A percentile compares a stretch with the other conserved stretches of the same genome.
Conservation (phyloP, 148 eudicot species). For the Rhododendron kiyosumense region DNA sequence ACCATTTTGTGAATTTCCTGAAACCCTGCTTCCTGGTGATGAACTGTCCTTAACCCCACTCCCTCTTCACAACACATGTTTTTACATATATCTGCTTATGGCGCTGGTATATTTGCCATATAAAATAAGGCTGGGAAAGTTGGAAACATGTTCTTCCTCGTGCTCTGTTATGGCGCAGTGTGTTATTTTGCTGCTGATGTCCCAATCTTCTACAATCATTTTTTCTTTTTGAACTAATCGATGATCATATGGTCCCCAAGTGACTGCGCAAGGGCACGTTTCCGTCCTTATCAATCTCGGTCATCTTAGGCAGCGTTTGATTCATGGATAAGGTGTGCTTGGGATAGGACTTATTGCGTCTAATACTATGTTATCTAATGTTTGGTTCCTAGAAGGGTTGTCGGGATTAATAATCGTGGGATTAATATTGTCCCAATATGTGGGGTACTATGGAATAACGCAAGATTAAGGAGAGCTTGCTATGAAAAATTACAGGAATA, state of each 20-base stretch:
- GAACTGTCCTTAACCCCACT: conserved; percentile 1
- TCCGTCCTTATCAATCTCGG: background rate
- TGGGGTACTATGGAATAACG: background rate
- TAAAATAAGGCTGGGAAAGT: background rate
- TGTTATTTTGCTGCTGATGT: background rate
- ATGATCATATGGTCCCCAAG: background rate
- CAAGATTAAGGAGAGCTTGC: background rate
- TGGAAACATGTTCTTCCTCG: background rate
- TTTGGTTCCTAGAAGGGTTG: background rate
- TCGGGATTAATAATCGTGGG: background rate
- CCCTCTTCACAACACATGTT: background rate
- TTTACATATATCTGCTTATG: background rate
- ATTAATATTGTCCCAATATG: background rate
- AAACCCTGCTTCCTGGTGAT: background rate
- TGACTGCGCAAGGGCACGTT: background rate
- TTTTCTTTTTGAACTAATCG: background rate
- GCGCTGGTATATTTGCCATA: background rate
- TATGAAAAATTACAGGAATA: no score
- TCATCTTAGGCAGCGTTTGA: background rate
- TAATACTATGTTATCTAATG: no score
- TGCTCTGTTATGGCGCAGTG: background rate
- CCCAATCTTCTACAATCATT: background rate
- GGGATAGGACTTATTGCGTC: background rate
- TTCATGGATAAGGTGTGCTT: background rate
- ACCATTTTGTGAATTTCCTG: background rate